These are phyloP conservation scores for Leptographium wingfieldii DNA, from an alignment of 2,329 filamentous ascomycete species.

Conservation along the genomic window DNA sequence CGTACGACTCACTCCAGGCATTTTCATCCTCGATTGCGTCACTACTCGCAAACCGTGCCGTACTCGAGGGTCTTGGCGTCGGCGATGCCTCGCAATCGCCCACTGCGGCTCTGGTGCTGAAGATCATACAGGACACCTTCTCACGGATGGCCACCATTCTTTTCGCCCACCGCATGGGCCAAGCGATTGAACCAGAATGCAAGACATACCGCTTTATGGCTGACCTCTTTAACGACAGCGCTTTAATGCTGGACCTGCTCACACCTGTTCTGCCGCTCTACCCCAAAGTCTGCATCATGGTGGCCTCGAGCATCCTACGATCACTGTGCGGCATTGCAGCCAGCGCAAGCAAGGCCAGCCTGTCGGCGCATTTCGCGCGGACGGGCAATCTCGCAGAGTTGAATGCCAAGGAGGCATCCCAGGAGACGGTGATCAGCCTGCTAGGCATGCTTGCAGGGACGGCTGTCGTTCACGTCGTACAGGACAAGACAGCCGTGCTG, in stretches of 20 bases:
- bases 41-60: constrained; percentile 68
- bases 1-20: constrained; percentile 66
- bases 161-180: constrained; percentile 73
- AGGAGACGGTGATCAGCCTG: constrained; percentile 86
- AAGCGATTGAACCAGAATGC: constrained; percentile 76
- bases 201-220: constrained; percentile 81
- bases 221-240: constrained; percentile 78
- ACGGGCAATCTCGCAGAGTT: constrained; percentile 83
- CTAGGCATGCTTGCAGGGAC: constrained; percentile 78
- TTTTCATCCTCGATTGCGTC: constrained; percentile 74
- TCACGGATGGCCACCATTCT: constrained; percentile 74
- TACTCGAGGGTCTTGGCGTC: constrained; percentile 69
- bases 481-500: constrained; percentile 62
- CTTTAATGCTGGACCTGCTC: constrained; percentile 74
- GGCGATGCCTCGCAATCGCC: constrained; percentile 69
- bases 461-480: constrained; percentile 64
- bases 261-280: constrained; percentile 56
- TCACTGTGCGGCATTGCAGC: constrained; percentile 80
- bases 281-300: constrained; percentile 37
- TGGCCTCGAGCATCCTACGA: constrained; percentile 36
- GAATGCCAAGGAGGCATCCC: constrained; percentile 89
- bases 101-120: constrained; percentile 69
- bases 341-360: constrained; percentile 76
- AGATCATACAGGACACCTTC: constrained; percentile 69
- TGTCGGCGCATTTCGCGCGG: constrained; percentile 84